Evolutionary conservation across 2,329 filamentous ascomycete species (phyloP).

Genomic region (Botrytis pseudocinerea): DNA sequence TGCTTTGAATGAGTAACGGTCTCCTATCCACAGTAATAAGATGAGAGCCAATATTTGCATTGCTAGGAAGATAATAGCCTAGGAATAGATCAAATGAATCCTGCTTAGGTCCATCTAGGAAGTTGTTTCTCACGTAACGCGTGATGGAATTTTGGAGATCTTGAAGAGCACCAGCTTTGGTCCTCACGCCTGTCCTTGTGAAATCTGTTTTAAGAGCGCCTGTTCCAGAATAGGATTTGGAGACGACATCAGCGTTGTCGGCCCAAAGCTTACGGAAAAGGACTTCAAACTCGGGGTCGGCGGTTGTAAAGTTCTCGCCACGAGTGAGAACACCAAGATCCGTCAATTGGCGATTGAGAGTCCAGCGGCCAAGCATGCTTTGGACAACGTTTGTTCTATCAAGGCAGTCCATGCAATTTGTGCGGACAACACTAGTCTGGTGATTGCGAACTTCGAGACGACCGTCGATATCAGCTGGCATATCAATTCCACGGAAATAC

Average conservation of each 20-base stretch:
- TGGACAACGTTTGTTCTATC: conserved; percentile 98
- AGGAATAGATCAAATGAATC: conserved; percentile 95
- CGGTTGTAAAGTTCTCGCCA: conserved; percentile 73
- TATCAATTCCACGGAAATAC: conserved; percentile 91
- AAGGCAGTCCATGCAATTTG: conserved; percentile 99
- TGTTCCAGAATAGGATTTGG: conserved; percentile 89
- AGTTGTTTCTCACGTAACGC: conserved; percentile 92
- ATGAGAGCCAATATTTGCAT: conserved; percentile 60
- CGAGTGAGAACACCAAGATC: conserved; percentile 77
- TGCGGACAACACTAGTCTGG: conserved; percentile 89
- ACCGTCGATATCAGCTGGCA: conserved; percentile 68
- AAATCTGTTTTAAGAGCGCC: conserved; percentile 98
- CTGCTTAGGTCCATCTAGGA: conserved; percentile 87
- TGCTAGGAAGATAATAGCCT: conserved; percentile 77
- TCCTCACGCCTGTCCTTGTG: conserved; percentile 88
- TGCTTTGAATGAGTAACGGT: conserved; percentile 85
- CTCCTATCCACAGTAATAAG: conserved; percentile 81
- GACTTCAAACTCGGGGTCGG: conserved; percentile 80
- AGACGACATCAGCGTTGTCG: conserved; percentile 96
- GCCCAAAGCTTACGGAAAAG: conserved; percentile 98
- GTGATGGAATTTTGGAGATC: conserved; percentile 87
- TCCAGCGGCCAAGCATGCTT: conserved; percentile 91
- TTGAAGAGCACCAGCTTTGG: conserved; percentile 78
- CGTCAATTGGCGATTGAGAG: conserved; percentile 82
- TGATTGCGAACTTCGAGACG: conserved; percentile 76